phyloP scores from a whole-genome alignment of 768 basidiomycete species.

The Leccinum variicolor region DNA sequence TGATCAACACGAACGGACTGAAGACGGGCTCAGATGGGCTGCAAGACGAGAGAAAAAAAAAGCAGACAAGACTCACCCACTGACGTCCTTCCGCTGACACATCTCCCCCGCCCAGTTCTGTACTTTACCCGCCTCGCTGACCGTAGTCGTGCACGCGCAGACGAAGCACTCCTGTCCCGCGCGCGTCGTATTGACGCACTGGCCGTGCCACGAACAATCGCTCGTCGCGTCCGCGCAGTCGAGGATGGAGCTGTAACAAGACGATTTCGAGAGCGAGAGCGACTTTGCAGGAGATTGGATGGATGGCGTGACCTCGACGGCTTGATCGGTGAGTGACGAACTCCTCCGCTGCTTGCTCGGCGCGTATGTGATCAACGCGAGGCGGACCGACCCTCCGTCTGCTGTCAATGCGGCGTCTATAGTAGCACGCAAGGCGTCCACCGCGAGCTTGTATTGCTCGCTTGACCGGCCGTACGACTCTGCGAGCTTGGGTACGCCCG shows the following conservation, averaged over 20 bases:
- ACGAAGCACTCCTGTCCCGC: constrained; percentile 52
- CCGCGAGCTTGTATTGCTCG: constrained; percentile 50
- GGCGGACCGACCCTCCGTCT: constrained; percentile 33
- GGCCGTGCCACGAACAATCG: constrained; percentile 66
- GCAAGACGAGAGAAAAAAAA: neutral
- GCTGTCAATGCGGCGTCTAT: constrained; percentile 41
- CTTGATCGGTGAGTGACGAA: constrained; percentile 40
- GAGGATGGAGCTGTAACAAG: constrained; percentile 56
- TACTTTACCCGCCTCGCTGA: constrained; percentile 49
- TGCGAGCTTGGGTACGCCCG: constrained; percentile 48
- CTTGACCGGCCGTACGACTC: constrained; percentile 46
- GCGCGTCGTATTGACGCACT: constrained; percentile 59
- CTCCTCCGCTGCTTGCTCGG: constrained; percentile 38
- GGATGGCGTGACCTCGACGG: constrained; percentile 34
- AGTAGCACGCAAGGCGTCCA: constrained; percentile 43
- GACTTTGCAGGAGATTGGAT: constrained; percentile 37
- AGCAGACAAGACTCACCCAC: constrained; percentile 53
- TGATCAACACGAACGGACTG: constrained; percentile 73
- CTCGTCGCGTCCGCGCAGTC: constrained; percentile 61
- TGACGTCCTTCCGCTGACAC: constrained; percentile 78
- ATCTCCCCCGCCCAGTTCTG: constrained; percentile 71
- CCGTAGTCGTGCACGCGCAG: constrained; percentile 46
- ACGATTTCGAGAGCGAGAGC: constrained; percentile 41
- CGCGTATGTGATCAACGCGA: constrained; percentile 54
- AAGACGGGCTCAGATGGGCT: neutral